Percentiles rank a stretch among this genome's conserved stretches.
These are phyloP conservation scores for Colletotrichum sp. DNA, from an alignment of 2,329 filamentous ascomycete species.

Conservation along the genomic window DNA sequence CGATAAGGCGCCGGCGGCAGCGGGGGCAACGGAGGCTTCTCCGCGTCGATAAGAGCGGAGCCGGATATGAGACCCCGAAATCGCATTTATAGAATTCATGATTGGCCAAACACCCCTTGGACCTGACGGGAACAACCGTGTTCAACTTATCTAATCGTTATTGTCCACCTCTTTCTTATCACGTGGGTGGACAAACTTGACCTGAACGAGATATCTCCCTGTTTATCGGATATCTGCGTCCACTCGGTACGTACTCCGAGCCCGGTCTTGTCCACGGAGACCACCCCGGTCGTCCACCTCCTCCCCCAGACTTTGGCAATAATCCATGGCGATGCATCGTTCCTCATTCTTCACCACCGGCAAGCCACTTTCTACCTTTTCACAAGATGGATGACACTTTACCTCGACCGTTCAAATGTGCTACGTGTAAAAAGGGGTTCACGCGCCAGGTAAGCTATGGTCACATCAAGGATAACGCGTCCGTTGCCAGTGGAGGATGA, in stretches of 20 bases:
- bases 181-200: conserved; percentile 12
- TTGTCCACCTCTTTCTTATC: not conserved
- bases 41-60: not conserved
- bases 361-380: not conserved
- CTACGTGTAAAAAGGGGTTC: conserved; percentile 5
- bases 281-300: not conserved
- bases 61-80: not conserved
- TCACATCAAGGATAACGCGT: not conserved
- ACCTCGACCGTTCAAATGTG: conserved; percentile 10
- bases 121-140: not conserved
- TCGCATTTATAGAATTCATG: not conserved
- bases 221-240: not conserved
- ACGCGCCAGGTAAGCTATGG: not conserved
- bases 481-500: not conserved
- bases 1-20: not conserved
- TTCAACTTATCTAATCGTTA: not conserved
- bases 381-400: not conserved
- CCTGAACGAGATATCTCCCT: not conserved
- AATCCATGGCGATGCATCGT: not conserved
- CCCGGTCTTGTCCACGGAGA: not conserved
- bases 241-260: not conserved
- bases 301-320: not conserved
- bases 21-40: not conserved
- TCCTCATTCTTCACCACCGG: not conserved
- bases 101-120: not conserved